Evolutionary conservation across 2,329 filamentous ascomycete genomes (phyloP).

Genomic region (Exophiala xenobiotica): DNA sequence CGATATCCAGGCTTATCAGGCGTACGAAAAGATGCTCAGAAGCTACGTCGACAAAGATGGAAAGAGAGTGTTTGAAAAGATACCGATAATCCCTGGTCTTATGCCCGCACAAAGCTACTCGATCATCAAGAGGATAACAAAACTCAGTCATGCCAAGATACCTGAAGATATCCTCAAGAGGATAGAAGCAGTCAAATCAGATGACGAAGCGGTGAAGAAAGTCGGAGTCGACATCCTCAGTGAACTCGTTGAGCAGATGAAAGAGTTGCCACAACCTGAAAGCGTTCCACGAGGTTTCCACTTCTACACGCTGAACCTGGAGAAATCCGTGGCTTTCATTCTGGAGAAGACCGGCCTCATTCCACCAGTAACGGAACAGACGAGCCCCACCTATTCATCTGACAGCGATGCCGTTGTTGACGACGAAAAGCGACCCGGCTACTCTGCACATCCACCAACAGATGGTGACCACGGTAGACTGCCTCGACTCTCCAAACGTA

Average conservation of each 20-base stretch:
- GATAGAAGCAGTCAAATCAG: conserved; percentile 48
- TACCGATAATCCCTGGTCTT: conserved; percentile 88
- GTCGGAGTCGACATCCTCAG: conserved; percentile 64
- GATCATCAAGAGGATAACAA: conserved; percentile 89
- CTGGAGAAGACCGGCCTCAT: conserved; percentile 84
- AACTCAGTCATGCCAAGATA: conserved; percentile 85
- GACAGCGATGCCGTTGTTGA: conserved; percentile 50
- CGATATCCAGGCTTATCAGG: conserved; percentile 76
- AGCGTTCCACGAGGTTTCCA: conserved; percentile 73
- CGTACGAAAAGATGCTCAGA: conserved; percentile 74
- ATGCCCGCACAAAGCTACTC: conserved; percentile 99
- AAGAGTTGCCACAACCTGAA: conserved; percentile 58
- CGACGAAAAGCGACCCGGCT: conserved; percentile 28
- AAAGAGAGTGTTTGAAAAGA: conserved; percentile 66
- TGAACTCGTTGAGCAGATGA: conserved; percentile 79
- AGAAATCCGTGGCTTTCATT: conserved; percentile 89
- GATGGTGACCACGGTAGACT: neutral
- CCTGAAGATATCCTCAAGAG: conserved; percentile 69
- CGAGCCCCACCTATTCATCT: conserved; percentile 34
- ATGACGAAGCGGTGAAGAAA: conserved; percentile 50
- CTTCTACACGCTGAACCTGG: conserved; percentile 88
- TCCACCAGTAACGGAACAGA: conserved; percentile 46
- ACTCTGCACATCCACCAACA: neutral
- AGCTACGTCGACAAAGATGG: conserved; percentile 70
- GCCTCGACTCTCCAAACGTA: conserved; percentile 48